Evolutionary conservation across 148 eudicot species (phyloP).

Genomic region (Drosera capensis): DNA sequence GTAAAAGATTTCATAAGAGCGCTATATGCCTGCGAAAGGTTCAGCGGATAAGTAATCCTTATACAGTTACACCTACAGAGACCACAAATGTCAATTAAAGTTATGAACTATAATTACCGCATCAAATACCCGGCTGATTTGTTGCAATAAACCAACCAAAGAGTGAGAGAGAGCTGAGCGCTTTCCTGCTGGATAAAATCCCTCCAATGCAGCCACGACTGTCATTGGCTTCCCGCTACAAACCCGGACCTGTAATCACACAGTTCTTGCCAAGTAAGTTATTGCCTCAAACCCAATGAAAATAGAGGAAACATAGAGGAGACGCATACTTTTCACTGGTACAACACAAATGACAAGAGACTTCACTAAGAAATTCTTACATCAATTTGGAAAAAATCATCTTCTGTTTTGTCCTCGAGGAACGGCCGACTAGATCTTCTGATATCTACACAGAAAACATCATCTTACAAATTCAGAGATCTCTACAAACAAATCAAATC

Average conservation of each 20-base stretch:
- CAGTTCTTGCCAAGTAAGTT: neutral
- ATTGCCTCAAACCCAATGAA: neutral
- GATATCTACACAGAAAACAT: constrained; percentile 38
- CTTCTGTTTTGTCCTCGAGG: constrained; percentile 65
- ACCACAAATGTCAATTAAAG: neutral
- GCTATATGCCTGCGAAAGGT: constrained; percentile 54
- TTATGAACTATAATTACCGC: constrained; percentile 27
- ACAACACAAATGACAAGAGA: no score
- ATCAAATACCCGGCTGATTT: constrained; percentile 68
- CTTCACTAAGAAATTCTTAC: constrained; percentile 23
- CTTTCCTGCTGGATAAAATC: constrained; percentile 82
- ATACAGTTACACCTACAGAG: constrained; percentile 1
- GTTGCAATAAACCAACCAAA: constrained; percentile 64
- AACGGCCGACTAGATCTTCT: constrained; percentile 72
- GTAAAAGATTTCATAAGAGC: constrained; percentile 83
- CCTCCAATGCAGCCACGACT: constrained; percentile 56
- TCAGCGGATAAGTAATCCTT: constrained; percentile 1
- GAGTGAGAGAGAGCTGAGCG: constrained; percentile 40
- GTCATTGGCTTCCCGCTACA: constrained; percentile 86
- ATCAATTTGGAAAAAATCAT: constrained; percentile 77
- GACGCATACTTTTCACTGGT: no score
- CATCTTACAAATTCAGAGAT: neutral
- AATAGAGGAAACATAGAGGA: no score
- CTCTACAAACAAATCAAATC: neutral
- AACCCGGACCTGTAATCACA: constrained; percentile 46